Conservation (phyloP, 306 rosid genomes). For the Biancaea sappan region DNA sequence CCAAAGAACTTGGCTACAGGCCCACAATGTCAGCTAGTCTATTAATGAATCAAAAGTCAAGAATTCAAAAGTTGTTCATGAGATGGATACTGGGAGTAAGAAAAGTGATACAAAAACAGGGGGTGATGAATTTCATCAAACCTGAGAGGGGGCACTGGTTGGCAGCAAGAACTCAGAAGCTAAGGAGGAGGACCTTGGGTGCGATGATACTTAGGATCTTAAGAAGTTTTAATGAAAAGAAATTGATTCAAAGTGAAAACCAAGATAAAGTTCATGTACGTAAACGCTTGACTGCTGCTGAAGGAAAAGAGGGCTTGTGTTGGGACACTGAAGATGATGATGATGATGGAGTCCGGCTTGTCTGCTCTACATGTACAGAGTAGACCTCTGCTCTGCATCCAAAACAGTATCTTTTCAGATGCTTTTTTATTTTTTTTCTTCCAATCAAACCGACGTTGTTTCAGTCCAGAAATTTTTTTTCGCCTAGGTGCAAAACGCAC, state of each 20-base stretch:
- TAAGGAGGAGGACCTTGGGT: constrained; percentile 77
- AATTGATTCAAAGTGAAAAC: constrained; percentile 40
- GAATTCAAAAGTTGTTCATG: constrained; percentile 32
- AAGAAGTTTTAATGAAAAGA: constrained; percentile 72
- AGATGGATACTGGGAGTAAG: constrained; percentile 32
- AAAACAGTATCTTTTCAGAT: no score
- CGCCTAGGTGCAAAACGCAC: no score
- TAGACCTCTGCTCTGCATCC: no score
- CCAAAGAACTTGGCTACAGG: constrained; percentile 37
- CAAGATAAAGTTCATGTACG: constrained; percentile 54
- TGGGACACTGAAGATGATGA: constrained; percentile 76
- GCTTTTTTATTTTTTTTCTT: no score
- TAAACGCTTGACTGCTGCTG: constrained; percentile 66
- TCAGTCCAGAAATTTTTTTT: no score
- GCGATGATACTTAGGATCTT: constrained; percentile 97
- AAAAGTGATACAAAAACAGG: constrained; percentile 26
- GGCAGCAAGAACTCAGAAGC: constrained; percentile 40
- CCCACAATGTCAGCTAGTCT: constrained; percentile 32
- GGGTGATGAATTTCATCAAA: constrained; percentile 34
- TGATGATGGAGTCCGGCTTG: no score
- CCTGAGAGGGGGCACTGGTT: constrained; percentile 43
- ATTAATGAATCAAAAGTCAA: constrained; percentile 32
- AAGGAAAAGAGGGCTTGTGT: constrained; percentile 85
- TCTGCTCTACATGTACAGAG: no score
- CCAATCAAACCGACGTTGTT: no score